Evolutionary conservation across 805 yeast genomes (phyloP).

Genomic region (Candida pini): DNA sequence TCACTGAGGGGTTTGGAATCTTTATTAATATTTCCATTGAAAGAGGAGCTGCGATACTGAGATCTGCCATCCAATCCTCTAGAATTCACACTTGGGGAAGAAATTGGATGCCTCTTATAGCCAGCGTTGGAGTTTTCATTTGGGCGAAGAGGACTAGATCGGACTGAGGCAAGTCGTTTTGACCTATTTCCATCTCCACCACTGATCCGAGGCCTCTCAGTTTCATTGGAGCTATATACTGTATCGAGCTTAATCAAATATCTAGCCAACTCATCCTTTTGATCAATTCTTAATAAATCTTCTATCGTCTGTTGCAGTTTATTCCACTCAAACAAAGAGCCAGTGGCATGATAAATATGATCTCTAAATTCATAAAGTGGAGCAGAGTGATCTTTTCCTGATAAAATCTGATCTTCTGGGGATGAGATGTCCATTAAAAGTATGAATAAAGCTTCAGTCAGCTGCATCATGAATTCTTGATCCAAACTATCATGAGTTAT

Average conservation of each 20-base stretch:
- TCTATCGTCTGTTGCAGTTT: constrained; percentile 15
- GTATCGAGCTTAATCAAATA: constrained; percentile 19
- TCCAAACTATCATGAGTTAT: constrained; percentile 11
- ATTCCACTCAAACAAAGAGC: constrained; percentile 15
- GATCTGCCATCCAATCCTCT: too few relatives aligned
- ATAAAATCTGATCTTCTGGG: not conserved
- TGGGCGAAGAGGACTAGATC: not conserved
- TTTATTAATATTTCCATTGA: too few relatives aligned
- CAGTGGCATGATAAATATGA: constrained; percentile 6
- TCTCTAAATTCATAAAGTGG: constrained; percentile 8
- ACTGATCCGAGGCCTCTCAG: not conserved
- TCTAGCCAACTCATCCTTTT: constrained; percentile 14
- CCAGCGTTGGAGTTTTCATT: not conserved
- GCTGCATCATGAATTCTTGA: constrained; percentile 6
- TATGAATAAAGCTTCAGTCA: constrained; percentile 9
- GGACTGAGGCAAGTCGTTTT: not conserved
- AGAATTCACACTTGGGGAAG: constrained; percentile 7
- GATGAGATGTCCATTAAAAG: constrained; percentile 9
- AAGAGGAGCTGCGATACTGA: too few relatives aligned
- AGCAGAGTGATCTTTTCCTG: too few relatives aligned
- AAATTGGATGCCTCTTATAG: not conserved
- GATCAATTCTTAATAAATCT: constrained; percentile 13
- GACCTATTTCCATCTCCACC: not conserved
- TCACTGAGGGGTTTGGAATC: constrained; percentile 26
- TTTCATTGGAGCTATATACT: constrained; percentile 2